phyloP scores from a whole-genome alignment of 2,329 filamentous ascomycete species.

The Botryosphaeria agaves region DNA sequence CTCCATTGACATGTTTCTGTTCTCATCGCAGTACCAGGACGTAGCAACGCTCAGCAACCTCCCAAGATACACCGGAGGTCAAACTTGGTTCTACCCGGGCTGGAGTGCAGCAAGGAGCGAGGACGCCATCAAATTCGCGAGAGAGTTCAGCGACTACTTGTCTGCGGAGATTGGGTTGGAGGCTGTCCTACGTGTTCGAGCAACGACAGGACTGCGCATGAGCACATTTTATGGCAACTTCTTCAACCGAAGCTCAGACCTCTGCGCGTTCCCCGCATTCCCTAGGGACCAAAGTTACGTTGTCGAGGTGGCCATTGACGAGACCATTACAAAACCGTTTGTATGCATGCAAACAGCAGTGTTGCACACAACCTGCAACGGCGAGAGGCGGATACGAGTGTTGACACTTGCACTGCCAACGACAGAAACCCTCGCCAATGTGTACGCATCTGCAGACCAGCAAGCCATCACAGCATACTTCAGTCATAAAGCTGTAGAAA shows the following conservation, averaged over 20 bases:
- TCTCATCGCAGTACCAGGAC: constrained; percentile 91
- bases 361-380: constrained; percentile 93
- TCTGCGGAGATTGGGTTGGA: constrained; percentile 92
- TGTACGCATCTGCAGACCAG: constrained; percentile 92
- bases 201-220: constrained; percentile 88
- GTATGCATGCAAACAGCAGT: constrained; percentile 90
- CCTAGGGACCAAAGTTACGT: constrained; percentile 95
- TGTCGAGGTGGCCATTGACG: constrained; percentile 94
- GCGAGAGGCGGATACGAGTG: constrained; percentile 86
- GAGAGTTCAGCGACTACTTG: constrained; percentile 93
- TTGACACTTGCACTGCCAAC: constrained; percentile 87
- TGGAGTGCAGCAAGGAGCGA: constrained; percentile 92
- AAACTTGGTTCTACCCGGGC: constrained; percentile 96
- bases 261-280: constrained; percentile 96
- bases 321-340: constrained; percentile 78
- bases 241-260: constrained; percentile 93
- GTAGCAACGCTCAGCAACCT: constrained; percentile 92
- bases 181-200: constrained; percentile 85
- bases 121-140: constrained; percentile 94
- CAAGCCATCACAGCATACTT: constrained; percentile 87
- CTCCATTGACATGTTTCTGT: constrained; percentile 95
- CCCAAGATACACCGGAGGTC: constrained; percentile 87
- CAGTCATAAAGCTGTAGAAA: constrained; percentile 93
- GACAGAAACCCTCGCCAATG: constrained; percentile 72
- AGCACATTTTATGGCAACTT: constrained; percentile 99